These are phyloP conservation scores for Scedosporium boydii DNA, from an alignment of 2,329 filamentous ascomycete genomes.

Conservation along the genomic window DNA sequence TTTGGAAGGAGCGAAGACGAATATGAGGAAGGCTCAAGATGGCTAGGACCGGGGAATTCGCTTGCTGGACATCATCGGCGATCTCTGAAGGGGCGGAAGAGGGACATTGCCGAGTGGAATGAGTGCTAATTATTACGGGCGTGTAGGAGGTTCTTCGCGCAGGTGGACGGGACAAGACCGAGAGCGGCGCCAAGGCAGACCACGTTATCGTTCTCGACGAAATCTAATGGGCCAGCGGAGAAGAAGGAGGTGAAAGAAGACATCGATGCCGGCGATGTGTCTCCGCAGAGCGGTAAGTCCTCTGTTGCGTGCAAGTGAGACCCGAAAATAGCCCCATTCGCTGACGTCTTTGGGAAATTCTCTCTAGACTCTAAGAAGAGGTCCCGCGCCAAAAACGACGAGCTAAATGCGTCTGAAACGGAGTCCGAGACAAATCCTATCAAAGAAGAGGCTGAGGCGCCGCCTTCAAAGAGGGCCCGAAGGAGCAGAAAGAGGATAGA, in stretches of 20 bases:
- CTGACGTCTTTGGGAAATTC: background rate
- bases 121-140: background rate
- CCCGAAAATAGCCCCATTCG: background rate
- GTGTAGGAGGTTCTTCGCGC: conserved; percentile 77
- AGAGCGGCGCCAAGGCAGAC: conserved; percentile 60
- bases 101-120: background rate
- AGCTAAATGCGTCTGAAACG: conserved; percentile 19
- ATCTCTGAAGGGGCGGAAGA: background rate
- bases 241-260: conserved; percentile 19
- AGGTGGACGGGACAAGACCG: conserved; percentile 44
- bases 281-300: conserved; percentile 26
- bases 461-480: conserved; percentile 48
- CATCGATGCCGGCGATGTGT: conserved; percentile 9
- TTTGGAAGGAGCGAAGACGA: background rate
- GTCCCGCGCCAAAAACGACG: conserved; percentile 10
- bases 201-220: conserved; percentile 66
- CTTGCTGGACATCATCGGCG: background rate
- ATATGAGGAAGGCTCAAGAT: too few relatives aligned
- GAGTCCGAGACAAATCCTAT: conserved; percentile 25
- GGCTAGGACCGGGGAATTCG: background rate
- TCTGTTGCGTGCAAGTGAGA: background rate
- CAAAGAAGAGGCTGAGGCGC: conserved; percentile 48
- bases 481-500: conserved; percentile 37
- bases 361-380: conserved; percentile 10
- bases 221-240: conserved; percentile 25